Conservation (phyloP, 2,329 filamentous ascomycete genomes). For the Hypoxylon sp. region DNA sequence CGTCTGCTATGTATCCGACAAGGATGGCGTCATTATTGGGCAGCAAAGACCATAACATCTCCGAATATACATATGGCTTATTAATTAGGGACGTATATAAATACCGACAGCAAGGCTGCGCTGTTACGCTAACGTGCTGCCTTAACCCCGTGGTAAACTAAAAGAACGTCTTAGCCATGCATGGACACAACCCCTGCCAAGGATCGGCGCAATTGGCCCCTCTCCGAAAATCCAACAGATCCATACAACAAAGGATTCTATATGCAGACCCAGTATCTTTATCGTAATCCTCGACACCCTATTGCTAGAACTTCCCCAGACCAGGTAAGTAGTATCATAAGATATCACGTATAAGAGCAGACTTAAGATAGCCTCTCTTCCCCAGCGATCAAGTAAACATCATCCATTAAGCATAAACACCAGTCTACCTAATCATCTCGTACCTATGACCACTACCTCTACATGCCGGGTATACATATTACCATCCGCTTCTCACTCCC, state of each 20-base stretch:
- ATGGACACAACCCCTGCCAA: constrained; percentile 36
- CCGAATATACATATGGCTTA: neutral
- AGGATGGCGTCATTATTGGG: constrained; percentile 21
- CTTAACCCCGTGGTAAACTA: constrained; percentile 8
- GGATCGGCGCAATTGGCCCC: constrained; percentile 13
- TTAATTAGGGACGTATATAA: neutral
- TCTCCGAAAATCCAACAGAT: neutral
- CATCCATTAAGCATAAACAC: constrained; percentile 2
- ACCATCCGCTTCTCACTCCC: constrained; percentile 1
- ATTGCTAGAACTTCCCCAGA: neutral
- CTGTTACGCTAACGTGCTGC: constrained; percentile 2
- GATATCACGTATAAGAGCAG: neutral
- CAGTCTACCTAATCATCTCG: neutral
- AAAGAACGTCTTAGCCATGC: neutral
- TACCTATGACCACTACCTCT: neutral
- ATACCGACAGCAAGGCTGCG: neutral
- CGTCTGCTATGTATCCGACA: neutral
- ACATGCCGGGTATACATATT: constrained; percentile 2
- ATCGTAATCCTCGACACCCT: neutral
- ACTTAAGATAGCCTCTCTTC: neutral
- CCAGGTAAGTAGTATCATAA: neutral
- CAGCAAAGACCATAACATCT: constrained; percentile 12
- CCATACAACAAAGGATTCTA: neutral
- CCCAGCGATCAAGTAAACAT: neutral
- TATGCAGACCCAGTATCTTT: neutral